Evolutionary conservation across 371 early-diverging fungal species (phyloP).

Genomic region (Lichtheimia corymbifera): DNA sequence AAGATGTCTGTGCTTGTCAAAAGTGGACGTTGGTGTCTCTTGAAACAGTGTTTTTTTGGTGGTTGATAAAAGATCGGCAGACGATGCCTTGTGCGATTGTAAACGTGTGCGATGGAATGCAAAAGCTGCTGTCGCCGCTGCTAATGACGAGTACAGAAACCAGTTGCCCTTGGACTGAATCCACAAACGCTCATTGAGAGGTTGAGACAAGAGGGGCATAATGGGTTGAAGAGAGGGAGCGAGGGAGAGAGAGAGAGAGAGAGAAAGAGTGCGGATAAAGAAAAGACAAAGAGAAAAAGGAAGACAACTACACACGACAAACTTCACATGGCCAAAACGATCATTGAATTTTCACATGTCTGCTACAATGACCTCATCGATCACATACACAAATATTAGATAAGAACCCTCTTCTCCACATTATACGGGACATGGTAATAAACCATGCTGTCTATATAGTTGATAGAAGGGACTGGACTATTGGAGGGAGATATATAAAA

Average conservation of each 20-base stretch:
- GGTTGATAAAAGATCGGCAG: conserved; percentile 2
- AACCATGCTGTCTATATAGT: no score
- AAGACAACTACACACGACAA: background rate
- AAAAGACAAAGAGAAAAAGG: background rate
- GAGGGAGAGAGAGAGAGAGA: conserved; percentile 1
- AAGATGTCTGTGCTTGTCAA: conserved; percentile 21
- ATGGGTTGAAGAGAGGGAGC: background rate
- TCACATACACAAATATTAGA: no score
- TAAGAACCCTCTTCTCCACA: no score
- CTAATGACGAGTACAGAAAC: conserved; percentile 16
- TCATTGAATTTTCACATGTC: no score
- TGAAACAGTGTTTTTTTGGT: conserved; percentile 10
- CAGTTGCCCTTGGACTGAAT: conserved; percentile 9
- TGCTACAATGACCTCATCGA: no score
- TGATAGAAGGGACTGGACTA: no score
- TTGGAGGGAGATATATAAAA: no score
- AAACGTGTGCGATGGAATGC: conserved; percentile 12
- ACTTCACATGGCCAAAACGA: no score
- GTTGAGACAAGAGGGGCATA: conserved; percentile 17
- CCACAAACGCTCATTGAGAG: conserved; percentile 12
- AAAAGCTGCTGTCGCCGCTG: conserved; percentile 11
- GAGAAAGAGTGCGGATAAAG: background rate
- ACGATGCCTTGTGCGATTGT: background rate
- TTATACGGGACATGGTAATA: no score
- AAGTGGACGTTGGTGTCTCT: conserved; percentile 17